phyloP scores from a whole-genome alignment of 2,329 filamentous ascomycete species.

The Leptodontidium sp. region DNA sequence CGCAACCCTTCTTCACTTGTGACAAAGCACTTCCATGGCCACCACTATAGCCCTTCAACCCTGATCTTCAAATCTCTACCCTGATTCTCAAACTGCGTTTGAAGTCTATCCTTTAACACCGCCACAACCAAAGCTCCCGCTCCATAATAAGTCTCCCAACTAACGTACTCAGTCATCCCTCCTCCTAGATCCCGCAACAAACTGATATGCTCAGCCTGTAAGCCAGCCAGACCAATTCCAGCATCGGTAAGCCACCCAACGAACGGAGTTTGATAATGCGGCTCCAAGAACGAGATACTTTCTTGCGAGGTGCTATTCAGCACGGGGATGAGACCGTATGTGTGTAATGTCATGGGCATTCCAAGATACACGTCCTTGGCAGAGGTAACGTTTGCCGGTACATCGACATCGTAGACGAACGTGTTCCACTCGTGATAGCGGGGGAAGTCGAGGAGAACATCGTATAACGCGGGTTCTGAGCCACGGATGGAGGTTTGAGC shows the following conservation, averaged over 20 bases:
- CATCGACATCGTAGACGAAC: slow-evolving; percentile 29
- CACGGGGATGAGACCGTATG: slow-evolving; percentile 19
- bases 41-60: slow-evolving; percentile 11
- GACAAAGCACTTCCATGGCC: not conserved
- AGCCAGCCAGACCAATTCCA: slow-evolving; percentile 11
- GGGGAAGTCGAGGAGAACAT: slow-evolving; percentile 25
- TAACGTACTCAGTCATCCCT: slow-evolving; percentile 24
- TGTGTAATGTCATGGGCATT: slow-evolving; percentile 31
- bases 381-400: slow-evolving; percentile 23
- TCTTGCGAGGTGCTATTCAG: slow-evolving; percentile 28
- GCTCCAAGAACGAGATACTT: slow-evolving; percentile 26
- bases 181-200: slow-evolving; percentile 20
- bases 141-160: slow-evolving; percentile 33
- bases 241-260: slow-evolving; percentile 19
- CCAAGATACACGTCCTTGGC: slow-evolving; percentile 26
- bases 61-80: slow-evolving; percentile 25
- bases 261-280: slow-evolving; percentile 10
- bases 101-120: slow-evolving; percentile 21
- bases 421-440: slow-evolving; percentile 28
- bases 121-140: slow-evolving; percentile 4
- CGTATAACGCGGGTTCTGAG: slow-evolving; percentile 17
- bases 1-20: not conserved
- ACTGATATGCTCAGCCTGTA: slow-evolving; percentile 32
- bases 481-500: slow-evolving; percentile 22
- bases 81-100: slow-evolving; percentile 26